A percentile compares a stretch with the other conserved stretches of the same genome.
Conservation (phyloP, 768 basidiomycete species). For the Gyrodon lividus region DNA sequence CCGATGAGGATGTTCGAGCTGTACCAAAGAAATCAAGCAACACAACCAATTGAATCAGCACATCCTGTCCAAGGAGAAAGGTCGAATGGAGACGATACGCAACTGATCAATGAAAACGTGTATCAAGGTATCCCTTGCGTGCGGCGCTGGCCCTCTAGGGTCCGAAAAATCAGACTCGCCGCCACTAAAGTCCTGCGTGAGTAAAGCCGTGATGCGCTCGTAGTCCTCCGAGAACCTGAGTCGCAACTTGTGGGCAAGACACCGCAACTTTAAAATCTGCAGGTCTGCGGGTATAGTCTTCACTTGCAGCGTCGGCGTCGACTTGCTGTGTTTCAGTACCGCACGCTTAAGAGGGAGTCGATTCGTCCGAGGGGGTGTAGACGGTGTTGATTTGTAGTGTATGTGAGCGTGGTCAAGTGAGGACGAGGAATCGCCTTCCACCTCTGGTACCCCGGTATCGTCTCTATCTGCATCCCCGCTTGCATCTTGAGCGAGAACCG, state of each 20-base stretch:
- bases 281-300: slow-evolving; percentile 44
- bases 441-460: slow-evolving; percentile 15
- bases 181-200: slow-evolving; percentile 36
- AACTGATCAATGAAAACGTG: slow-evolving; percentile 48
- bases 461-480: slow-evolving; percentile 30
- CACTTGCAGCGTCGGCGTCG: slow-evolving; percentile 45
- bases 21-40: neutral
- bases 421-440: slow-evolving; percentile 29
- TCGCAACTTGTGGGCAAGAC: slow-evolving; percentile 55
- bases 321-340: slow-evolving; percentile 41
- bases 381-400: slow-evolving; percentile 26
- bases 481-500: slow-evolving; percentile 19
- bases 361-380: slow-evolving; percentile 30
- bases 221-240: slow-evolving; percentile 55
- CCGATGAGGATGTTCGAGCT: slow-evolving; percentile 91
- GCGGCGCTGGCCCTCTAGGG: slow-evolving; percentile 34
- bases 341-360: slow-evolving; percentile 21
- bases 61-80: neutral
- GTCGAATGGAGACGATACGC: slow-evolving; percentile 15
- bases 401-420: slow-evolving; percentile 20
- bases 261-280: slow-evolving; percentile 48
- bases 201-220: slow-evolving; percentile 30
- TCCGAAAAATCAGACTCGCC: slow-evolving; percentile 36
- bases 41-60: slow-evolving; percentile 9
- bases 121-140: slow-evolving; percentile 32